Percentiles rank a stretch among this genome's conserved stretches.
Evolutionary conservation across 805 yeast genomes (phyloP).

Genomic region (Candida adriatica): DNA sequence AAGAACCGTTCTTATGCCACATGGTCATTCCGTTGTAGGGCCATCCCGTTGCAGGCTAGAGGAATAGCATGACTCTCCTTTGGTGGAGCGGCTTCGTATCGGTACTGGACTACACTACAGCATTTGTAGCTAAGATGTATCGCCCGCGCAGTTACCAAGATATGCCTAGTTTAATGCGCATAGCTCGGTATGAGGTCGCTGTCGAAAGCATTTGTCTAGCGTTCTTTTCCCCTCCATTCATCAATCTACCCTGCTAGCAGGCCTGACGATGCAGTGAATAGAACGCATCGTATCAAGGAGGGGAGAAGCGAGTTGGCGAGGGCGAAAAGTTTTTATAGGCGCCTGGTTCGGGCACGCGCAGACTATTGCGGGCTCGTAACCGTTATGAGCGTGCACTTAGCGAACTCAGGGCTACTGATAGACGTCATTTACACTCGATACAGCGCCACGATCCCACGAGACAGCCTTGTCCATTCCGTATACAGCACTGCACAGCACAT

Average conservation of each 20-base stretch:
- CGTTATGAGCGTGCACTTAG: no score
- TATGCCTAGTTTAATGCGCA: slow-evolving; percentile 14
- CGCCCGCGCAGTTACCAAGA: slow-evolving; percentile 36
- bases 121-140: slow-evolving; percentile 24
- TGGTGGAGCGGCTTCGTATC: no score
- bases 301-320: slow-evolving; percentile 7
- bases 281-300: slow-evolving; percentile 36
- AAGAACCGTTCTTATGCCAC: no score
- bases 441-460: no score
- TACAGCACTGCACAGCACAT: no score
- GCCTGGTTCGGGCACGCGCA: background rate
- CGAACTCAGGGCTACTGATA: no score
- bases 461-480: no score
- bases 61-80: no score
- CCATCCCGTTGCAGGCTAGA: no score
- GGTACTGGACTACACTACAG: no score
- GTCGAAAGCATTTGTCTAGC: slow-evolving; percentile 28
- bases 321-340: slow-evolving; percentile 8
- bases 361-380: slow-evolving; percentile 2
- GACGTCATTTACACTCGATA: no score
- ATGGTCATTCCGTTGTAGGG: no score
- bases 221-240: slow-evolving; percentile 40
- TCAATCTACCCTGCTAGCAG: slow-evolving; percentile 17
- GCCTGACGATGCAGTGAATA: slow-evolving; percentile 37
- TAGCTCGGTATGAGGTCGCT: slow-evolving; percentile 34